Conservation (phyloP, 2,329 filamentous ascomycete genomes). For the Clonostachys rhizophaga region DNA sequence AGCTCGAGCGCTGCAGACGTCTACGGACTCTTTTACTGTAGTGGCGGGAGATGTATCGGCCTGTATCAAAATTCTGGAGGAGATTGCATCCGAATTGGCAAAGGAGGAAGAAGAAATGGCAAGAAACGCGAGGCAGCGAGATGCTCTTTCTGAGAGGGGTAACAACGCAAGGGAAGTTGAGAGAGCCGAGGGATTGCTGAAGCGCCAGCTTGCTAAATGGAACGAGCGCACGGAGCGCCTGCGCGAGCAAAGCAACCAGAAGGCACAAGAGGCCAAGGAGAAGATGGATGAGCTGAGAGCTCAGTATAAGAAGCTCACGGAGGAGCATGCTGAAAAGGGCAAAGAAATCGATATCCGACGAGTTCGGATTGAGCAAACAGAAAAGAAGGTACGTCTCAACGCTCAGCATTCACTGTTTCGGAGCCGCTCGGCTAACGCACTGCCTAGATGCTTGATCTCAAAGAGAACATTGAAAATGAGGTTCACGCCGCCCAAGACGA, state of each 20-base stretch:
- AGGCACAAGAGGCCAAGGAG: slow-evolving; percentile 74
- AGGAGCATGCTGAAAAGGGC: slow-evolving; percentile 81
- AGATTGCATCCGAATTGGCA: slow-evolving; percentile 75
- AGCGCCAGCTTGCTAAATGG: slow-evolving; percentile 81
- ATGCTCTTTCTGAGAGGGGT: slow-evolving; percentile 80
- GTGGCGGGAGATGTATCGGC: slow-evolving; percentile 81
- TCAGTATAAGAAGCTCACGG: slow-evolving; percentile 74
- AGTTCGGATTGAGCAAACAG: slow-evolving; percentile 94
- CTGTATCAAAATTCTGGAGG: slow-evolving; percentile 84
- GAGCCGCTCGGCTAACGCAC: slow-evolving; percentile 5
- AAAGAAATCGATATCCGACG: slow-evolving; percentile 88
- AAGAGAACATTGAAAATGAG: slow-evolving; percentile 95
- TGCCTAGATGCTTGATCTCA: slow-evolving; percentile 86
- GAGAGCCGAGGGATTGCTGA: slow-evolving; percentile 76
- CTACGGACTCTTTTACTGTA: slow-evolving; percentile 81
- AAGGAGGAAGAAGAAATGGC: slow-evolving; percentile 90
- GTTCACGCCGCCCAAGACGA: slow-evolving; percentile 87
- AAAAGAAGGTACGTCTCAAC: slow-evolving; percentile 77
- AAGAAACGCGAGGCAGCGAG: slow-evolving; percentile 74
- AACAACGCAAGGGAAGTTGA: slow-evolving; percentile 92
- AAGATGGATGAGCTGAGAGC: slow-evolving; percentile 87
- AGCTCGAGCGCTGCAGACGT: slow-evolving; percentile 86
- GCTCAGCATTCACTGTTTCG: background rate
- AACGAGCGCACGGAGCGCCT: slow-evolving; percentile 82
- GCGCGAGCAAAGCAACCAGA: slow-evolving; percentile 73